Percentiles rank a stretch among this genome's conserved stretches.
Evolutionary conservation across 2,329 filamentous ascomycete genomes (phyloP).

Genomic region (Pseudogymnoascus sp.): DNA sequence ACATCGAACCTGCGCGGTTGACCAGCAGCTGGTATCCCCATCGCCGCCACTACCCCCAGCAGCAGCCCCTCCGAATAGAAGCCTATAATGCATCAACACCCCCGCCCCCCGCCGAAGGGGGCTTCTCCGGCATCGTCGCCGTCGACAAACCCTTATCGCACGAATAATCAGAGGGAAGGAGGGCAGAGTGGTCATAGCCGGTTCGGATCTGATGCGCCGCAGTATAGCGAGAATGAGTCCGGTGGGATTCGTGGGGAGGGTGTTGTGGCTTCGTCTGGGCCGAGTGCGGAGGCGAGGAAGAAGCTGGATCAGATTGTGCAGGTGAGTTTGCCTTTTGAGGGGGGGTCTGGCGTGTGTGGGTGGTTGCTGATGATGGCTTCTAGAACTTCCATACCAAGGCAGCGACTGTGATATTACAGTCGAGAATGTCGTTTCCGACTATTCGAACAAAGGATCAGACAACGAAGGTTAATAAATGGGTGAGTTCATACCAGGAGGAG

Average conservation of each 20-base stretch:
- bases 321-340: constrained; percentile 41
- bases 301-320: constrained; percentile 93
- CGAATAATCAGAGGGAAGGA: constrained; percentile 68
- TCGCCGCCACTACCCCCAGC: not conserved
- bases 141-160: constrained; percentile 63
- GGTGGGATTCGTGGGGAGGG: constrained; percentile 38
- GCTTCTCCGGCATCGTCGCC: constrained; percentile 67
- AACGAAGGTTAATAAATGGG: constrained; percentile 79
- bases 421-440: constrained; percentile 59
- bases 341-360: constrained; percentile 20
- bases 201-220: constrained; percentile 43
- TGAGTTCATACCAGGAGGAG: constrained; percentile 38
- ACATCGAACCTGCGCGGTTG: not conserved
- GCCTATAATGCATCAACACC: constrained; percentile 78
- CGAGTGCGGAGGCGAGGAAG: constrained; percentile 60
- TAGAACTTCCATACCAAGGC: constrained; percentile 91
- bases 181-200: constrained; percentile 36
- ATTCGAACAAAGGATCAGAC: constrained; percentile 48
- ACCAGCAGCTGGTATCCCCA: not conserved
- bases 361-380: constrained; percentile 9
- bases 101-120: constrained; percentile 64
- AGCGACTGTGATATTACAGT: constrained; percentile 74
- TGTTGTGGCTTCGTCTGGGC: constrained; percentile 39
- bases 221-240: constrained; percentile 40
- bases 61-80: not conserved